Percentiles rank a stretch among this genome's conserved stretches.
Evolutionary conservation across 306 rosid genomes (phyloP).

Genomic region (Prinsepia uniflora): DNA sequence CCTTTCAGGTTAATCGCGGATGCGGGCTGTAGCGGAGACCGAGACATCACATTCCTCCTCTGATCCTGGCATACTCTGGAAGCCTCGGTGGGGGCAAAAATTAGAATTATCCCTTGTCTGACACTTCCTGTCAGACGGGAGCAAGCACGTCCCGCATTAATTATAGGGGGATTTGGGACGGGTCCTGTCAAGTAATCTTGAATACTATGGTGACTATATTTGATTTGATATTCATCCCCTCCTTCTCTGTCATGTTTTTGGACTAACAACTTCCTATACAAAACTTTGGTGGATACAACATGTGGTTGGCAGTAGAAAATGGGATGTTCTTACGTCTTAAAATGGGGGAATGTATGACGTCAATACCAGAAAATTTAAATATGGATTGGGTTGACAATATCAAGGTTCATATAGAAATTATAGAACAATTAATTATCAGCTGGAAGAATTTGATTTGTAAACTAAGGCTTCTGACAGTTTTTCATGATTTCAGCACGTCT

Average conservation of each 20-base stretch:
- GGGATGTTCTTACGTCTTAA: slow-evolving; percentile 86
- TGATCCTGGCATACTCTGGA: too few species aligned
- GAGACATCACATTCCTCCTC: too few species aligned
- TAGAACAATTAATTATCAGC: slow-evolving; percentile 9
- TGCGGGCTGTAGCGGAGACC: too few species aligned
- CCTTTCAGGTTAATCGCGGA: too few species aligned
- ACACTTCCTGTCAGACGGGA: too few species aligned
- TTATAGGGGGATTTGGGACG: too few species aligned
- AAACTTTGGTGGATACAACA: slow-evolving; percentile 76
- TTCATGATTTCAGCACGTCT: slow-evolving; percentile 69
- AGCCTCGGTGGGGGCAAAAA: too few species aligned
- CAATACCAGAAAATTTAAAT: slow-evolving; percentile 84
- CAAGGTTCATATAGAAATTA: slow-evolving; percentile 42
- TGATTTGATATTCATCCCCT: too few species aligned
- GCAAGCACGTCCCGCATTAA: too few species aligned
- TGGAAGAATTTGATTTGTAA: slow-evolving; percentile 15
- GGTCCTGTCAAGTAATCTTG: too few species aligned
- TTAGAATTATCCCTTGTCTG: too few species aligned
- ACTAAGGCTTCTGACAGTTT: slow-evolving; percentile 1
- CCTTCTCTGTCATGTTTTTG: slow-evolving; percentile 26
- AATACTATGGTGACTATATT: too few species aligned
- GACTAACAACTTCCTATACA: slow-evolving; percentile 47
- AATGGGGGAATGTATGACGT: slow-evolving; percentile 89
- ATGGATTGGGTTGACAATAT: slow-evolving; percentile 98
- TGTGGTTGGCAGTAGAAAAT: slow-evolving; percentile 98